These are phyloP conservation scores for Eucalyptus guilfoylei DNA, from an alignment of 345 rosid species.

Conservation along the genomic window DNA sequence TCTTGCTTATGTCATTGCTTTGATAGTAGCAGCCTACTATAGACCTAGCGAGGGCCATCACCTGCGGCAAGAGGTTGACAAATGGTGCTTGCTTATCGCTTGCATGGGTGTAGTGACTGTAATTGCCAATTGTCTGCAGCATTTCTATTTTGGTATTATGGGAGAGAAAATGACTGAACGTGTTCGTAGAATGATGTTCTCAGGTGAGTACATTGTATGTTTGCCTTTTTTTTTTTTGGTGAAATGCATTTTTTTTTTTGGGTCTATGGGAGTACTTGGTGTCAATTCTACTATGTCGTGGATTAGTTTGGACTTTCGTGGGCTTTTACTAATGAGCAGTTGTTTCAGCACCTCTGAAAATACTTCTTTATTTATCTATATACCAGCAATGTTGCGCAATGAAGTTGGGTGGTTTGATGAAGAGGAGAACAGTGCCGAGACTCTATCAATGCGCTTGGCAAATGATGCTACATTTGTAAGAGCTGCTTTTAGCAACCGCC, in stretches of 20 bases:
- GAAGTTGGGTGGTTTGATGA: conserved; percentile 99
- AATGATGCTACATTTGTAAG: conserved; percentile 99
- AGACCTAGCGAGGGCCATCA: conserved; percentile 21
- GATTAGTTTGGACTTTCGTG: not conserved
- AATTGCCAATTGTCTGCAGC: conserved; percentile 95
- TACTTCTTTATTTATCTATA: not conserved
- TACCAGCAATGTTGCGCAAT: conserved; percentile 94
- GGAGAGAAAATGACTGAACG: conserved; percentile 99
- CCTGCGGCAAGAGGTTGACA: conserved; percentile 65
- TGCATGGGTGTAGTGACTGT: conserved; percentile 97
- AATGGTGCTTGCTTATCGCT: conserved; percentile 95
- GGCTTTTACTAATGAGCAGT: not conserved
- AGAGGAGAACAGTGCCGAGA: conserved; percentile 94
- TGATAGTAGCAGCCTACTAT: conserved; percentile 79
- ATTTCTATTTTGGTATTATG: conserved; percentile 98
- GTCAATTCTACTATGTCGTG: not conserved
- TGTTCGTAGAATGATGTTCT: conserved; percentile 98
- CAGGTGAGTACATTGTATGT: conserved; percentile 33
- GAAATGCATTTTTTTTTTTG: too few species aligned
- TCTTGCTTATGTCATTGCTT: conserved; percentile 83
- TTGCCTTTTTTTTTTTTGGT: not conserved
- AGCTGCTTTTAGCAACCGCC: conserved; percentile 98
- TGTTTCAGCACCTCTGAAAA: not conserved
- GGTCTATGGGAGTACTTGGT: not conserved
- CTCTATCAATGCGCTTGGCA: conserved; percentile 95